Evolutionary conservation across 2,329 filamentous ascomycete species (phyloP).

Genomic region (Exserohilum turcica): DNA sequence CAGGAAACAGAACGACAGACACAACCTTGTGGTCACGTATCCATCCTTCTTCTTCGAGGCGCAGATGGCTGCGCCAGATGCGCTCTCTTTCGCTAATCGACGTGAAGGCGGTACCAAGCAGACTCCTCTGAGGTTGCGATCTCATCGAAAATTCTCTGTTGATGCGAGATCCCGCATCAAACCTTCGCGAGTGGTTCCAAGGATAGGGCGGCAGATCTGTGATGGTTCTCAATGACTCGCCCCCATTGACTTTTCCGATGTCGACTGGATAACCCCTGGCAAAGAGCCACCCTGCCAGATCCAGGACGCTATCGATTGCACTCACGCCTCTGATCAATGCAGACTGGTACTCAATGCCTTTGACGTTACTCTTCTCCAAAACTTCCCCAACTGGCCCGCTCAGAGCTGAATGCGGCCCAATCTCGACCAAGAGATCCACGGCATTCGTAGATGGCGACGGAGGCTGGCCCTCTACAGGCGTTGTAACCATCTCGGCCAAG

Average conservation of each 20-base stretch:
- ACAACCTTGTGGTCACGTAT: neutral
- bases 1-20: neutral
- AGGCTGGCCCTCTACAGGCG: no score
- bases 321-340: neutral
- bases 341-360: neutral
- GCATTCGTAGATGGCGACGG: neutral
- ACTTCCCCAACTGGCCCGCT: neutral
- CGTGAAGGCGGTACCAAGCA: neutral
- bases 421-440: conserved; percentile 12
- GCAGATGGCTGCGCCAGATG: neutral
- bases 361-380: neutral
- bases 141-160: neutral
- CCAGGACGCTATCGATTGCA: neutral
- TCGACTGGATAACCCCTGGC: neutral
- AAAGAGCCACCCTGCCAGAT: neutral
- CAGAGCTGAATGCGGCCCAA: conserved; percentile 16
- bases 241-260: neutral
- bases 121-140: neutral
- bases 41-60: neutral
- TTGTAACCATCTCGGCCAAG: conserved; percentile 19
- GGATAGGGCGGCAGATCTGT: conserved; percentile 14
- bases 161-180: neutral
- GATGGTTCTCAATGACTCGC: neutral
- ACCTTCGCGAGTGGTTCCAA: conserved; percentile 10
- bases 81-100: neutral